phyloP scores from a whole-genome alignment of 2,329 filamentous ascomycete genomes.

The Monilinia fructigena region DNA sequence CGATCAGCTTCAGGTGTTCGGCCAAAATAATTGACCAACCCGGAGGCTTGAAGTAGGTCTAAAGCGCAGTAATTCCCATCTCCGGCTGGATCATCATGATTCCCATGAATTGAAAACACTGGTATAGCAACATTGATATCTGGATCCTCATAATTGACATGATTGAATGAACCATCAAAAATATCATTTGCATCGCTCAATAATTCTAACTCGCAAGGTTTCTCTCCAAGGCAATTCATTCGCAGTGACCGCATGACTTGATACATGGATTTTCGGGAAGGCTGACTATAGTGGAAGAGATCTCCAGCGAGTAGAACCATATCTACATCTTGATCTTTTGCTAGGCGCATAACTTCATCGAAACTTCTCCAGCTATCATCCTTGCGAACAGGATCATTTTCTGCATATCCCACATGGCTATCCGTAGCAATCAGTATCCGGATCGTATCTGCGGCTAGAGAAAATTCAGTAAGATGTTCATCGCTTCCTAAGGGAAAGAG shows the following conservation, averaged over 20 bases:
- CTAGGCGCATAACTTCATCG: conserved; percentile 90
- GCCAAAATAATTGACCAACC: conserved; percentile 93
- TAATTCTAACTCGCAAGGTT: conserved; percentile 92
- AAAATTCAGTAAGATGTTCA: conserved; percentile 20
- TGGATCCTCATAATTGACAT: conserved; percentile 96
- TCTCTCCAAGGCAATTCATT: conserved; percentile 91
- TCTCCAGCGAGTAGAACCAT: conserved; percentile 96
- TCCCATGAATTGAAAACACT: conserved; percentile 97
- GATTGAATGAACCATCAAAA: conserved; percentile 84
- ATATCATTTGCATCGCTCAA: conserved; percentile 89
- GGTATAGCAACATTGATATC: conserved; percentile 97
- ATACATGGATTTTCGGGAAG: conserved; percentile 91
- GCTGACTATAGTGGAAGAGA: conserved; percentile 97
- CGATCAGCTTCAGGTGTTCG: conserved; percentile 90
- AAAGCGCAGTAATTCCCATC: conserved; percentile 89
- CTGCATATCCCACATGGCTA: conserved; percentile 96
- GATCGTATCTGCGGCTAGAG: conserved; percentile 69
- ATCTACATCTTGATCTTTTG: conserved; percentile 81
- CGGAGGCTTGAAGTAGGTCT: conserved; percentile 86
- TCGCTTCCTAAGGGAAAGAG: not conserved
- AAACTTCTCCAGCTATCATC: conserved; percentile 97
- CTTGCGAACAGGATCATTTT: conserved; percentile 89
- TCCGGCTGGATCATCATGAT: conserved; percentile 97
- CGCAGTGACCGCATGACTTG: conserved; percentile 94
- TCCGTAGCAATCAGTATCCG: conserved; percentile 92